Evolutionary conservation across 2,329 filamentous ascomycete species (phyloP), one percentile per base, ranked within the genome.

Genomic region (Colletotrichum truncatum): DNA sequence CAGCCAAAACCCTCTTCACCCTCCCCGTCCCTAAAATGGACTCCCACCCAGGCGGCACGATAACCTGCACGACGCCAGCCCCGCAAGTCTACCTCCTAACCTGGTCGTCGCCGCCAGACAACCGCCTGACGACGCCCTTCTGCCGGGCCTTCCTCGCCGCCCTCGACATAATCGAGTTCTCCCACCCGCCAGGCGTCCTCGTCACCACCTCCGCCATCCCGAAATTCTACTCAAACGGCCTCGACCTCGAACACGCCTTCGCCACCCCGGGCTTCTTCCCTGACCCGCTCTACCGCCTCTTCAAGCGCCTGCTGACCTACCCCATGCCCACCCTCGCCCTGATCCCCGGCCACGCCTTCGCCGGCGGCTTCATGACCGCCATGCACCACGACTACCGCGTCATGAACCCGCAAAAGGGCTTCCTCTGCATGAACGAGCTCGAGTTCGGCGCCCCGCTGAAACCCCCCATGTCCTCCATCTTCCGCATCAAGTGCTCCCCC

Each of bases 301-400:
- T 89, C 81, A 80, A 82, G 39, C 83, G 91, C 6, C 78, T 94
- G 28, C 69, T 80, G 23, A 77, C 78, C 53, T 95, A 89, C 73
- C 91, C 92, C 12, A 93, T 94, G 91, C 93, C 93, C 23, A 96
- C 92, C 3, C 78, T 96, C 52, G 90, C 92, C n/a, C 82, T 94
- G 8, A 73, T 95, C 58, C 93, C 93, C 71, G 93, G 93, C 21
- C 93, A 97, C 76, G 88, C 90, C 58, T 96, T 94, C 75, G 93
- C 93, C 6, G 93, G 88, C 46, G 93, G 91, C n/a, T 82, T 94
- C 66, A 94, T 96, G 89, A 81, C 91, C 9, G 87, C 91, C 64
- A 92, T 93, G 86, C 88, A 91, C 78, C 92, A 94, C 78, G 92
- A 95, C 79, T 96, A 96, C 80, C 87, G 93, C 26, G 84, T 96